Conservation (phyloP, 1,139 yeast species). For the Yamadazyma epiphylla region DNA sequence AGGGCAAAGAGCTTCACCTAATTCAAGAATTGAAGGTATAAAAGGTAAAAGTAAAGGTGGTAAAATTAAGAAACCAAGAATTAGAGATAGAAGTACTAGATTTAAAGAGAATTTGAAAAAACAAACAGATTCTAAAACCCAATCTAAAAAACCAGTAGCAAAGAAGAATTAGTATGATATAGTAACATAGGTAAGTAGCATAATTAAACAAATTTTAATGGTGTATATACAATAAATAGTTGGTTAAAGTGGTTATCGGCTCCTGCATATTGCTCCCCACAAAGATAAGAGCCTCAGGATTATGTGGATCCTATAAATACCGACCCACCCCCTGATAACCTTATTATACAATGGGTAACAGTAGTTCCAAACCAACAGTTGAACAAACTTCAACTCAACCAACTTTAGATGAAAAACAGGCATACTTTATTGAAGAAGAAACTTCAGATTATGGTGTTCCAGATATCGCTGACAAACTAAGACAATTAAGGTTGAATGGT, state of each 20-base stretch:
- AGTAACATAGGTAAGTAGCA: no score
- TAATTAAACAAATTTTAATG: no score
- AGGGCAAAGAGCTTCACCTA: conserved; percentile 71
- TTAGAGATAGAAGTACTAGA: conserved; percentile 61
- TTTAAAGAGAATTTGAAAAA: conserved; percentile 44
- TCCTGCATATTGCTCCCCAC: no score
- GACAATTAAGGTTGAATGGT: not conserved
- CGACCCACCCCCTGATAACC: no score
- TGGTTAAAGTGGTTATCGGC: no score
- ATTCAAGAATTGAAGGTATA: conserved; percentile 66
- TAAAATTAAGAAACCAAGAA: conserved; percentile 60
- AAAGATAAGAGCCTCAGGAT: no score
- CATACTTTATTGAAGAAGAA: not conserved
- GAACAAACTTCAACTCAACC: not conserved
- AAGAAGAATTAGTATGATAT: no score
- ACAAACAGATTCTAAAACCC: no score
- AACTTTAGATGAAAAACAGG: not conserved
- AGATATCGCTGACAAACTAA: conserved; percentile 16
- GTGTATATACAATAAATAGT: no score
- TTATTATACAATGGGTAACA: conserved; percentile 1
- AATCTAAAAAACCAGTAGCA: no score
- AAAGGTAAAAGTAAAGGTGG: conserved; percentile 50
- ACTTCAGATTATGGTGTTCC: not conserved
- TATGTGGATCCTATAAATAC: no score
- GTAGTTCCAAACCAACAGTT: conserved; percentile 1